These are phyloP conservation scores for Saccharomycopsis sp. DNA, from an alignment of 805 yeast genomes.

Conservation along the genomic window DNA sequence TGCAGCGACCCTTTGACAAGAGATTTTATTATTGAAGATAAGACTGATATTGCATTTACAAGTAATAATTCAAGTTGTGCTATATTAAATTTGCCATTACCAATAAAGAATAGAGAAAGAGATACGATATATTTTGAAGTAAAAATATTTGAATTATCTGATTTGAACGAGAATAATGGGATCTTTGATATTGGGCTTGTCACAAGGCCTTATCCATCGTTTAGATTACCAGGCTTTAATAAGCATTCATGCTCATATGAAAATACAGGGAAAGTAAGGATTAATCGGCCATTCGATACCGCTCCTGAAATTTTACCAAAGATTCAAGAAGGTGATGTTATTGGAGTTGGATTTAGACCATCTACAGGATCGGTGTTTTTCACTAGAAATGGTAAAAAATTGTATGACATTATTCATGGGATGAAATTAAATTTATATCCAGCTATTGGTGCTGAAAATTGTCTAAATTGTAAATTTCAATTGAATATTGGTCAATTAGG, in stretches of 20 bases:
- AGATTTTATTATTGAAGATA: conserved; percentile 18
- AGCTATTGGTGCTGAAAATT: conserved; percentile 79
- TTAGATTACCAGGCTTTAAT: conserved; percentile 67
- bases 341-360: conserved; percentile 86
- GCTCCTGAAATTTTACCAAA: conserved; percentile 35
- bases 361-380: conserved; percentile 83
- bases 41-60: conserved; percentile 18
- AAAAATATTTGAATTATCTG: conserved; percentile 34
- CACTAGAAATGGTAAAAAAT: conserved; percentile 88
- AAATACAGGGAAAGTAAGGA: conserved; percentile 60
- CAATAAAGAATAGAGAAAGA: conserved; percentile 15
- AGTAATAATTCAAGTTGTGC: conserved; percentile 12
- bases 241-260: conserved; percentile 68
- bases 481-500: conserved; percentile 75
- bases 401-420: conserved; percentile 79
- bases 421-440: conserved; percentile 52
- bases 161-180: neutral
- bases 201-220: conserved; percentile 69
- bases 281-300: conserved; percentile 50
- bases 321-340: conserved; percentile 76
- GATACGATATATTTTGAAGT: conserved; percentile 65
- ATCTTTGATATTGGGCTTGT: conserved; percentile 59
- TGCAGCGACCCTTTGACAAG: conserved; percentile 6
- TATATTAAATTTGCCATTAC: conserved; percentile 19
- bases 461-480: conserved; percentile 37